A percentile compares a stretch with the other conserved stretches of the same genome.
Evolutionary conservation across 2,329 filamentous ascomycete species (phyloP).

Genomic region (Neonectria coccinea): DNA sequence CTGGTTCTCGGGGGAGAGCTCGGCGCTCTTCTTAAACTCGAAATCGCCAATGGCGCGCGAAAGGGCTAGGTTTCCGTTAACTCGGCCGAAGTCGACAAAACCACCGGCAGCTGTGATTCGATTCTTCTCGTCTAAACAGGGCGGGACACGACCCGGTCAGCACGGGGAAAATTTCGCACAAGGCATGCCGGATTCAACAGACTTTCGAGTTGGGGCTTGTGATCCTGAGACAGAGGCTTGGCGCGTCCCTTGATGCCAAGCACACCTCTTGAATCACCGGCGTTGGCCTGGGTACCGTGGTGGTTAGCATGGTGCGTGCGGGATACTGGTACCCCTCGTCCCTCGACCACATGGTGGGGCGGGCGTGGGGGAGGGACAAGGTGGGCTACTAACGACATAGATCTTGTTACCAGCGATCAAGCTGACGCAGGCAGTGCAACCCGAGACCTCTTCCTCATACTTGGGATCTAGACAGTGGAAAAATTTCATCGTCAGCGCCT

Average conservation of each 20-base stretch:
- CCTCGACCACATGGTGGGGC: constrained; percentile 30
- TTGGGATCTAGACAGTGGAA: constrained; percentile 77
- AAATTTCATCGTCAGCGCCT: constrained; percentile 30
- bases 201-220: constrained; percentile 99
- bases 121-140: constrained; percentile 83
- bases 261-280: constrained; percentile 94
- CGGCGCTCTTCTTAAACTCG: constrained; percentile 99
- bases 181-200: constrained; percentile 45
- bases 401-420: constrained; percentile 92
- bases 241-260: constrained; percentile 96
- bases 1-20: constrained; percentile 96
- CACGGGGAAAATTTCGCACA: constrained; percentile 13
- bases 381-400: constrained; percentile 80
- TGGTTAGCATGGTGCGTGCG: constrained; percentile 34
- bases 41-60: constrained; percentile 99
- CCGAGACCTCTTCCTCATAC: constrained; percentile 98
- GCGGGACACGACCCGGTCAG: constrained; percentile 31
- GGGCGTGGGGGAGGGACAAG: constrained; percentile 30
- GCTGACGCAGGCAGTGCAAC: constrained; percentile 94
- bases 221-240: constrained; percentile 98
- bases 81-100: constrained; percentile 97
- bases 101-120: constrained; percentile 95
- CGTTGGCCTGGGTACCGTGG: constrained; percentile 78
- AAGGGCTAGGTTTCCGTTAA: constrained; percentile 96
- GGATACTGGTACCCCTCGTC: constrained; percentile 25